Base-by-base conservation (phyloP, 495 filamentous ascomycete species). In the Emericellopsis terricola region DNA sequence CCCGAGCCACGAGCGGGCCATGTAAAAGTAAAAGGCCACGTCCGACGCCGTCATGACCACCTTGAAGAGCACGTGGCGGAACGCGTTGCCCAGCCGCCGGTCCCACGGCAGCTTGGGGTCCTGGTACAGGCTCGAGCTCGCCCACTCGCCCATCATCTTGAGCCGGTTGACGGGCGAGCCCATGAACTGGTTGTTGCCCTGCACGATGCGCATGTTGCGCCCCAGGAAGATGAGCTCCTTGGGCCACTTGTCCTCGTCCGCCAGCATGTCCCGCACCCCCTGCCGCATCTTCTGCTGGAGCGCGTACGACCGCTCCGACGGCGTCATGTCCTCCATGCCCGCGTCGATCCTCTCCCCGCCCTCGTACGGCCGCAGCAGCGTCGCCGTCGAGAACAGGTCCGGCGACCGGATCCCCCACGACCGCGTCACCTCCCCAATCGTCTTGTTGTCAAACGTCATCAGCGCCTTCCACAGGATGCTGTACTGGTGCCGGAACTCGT, bases 211-310 rank as follows among this genome's bases (percentile, higher is more conserved):
- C 60, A 97, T 69, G 49, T 94, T 94, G 4, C 89, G 73, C 2
- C 85, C 86, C 47, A 97, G 85, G 56, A 97, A 97, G 45, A 97
- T 73, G 31, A 97, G 76, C 44, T 94, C 83, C 36, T 75, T 73
- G 0, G 89, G 89, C 80, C 83, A 93, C 48, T 89, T 85, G 17
- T 75, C 77, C 48, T 94, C 85, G 51, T 97, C 83, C 19, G 71
- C 71, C 4, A 97, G 71, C 20, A 94, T 71, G 17, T 89, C 74
- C 38, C 78, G 73, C 50, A 94, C 73, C 14, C 78, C 81, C 46
- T 83, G 69, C 39, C 83, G 78, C 67, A 82, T 83, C 37, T 72
- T 68, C 42, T 78, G 67, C 45, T 94, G 86, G 64, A 85, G 78
- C 48, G 87, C 80, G 50, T 79, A 97, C 38, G 75, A 69, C 4